phyloP scores from a whole-genome alignment of 2,329 filamentous ascomycete genomes.

The Aspergillus clavatus region DNA sequence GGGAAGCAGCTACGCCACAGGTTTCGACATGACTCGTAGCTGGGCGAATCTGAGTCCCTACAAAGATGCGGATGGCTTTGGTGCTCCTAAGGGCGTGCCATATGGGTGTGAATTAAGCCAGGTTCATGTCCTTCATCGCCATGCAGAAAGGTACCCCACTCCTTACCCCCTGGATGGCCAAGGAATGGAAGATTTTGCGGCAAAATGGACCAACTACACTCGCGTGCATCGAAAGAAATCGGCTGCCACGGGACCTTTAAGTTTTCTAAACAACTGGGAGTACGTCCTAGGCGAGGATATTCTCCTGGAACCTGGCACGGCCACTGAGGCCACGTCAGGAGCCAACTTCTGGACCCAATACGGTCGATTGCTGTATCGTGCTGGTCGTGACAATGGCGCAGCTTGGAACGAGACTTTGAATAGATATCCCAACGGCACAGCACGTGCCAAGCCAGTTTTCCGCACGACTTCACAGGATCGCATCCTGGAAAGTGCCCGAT shows the following conservation, averaged over 20 bases:
- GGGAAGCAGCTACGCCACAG: slow-evolving; percentile 22
- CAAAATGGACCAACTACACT: slow-evolving; percentile 47
- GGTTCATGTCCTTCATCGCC: slow-evolving; percentile 51
- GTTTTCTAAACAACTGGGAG: slow-evolving; percentile 51
- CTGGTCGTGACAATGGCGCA: slow-evolving; percentile 41
- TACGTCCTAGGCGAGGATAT: slow-evolving; percentile 44
- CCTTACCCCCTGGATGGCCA: slow-evolving; percentile 44
- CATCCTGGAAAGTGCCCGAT: slow-evolving; percentile 48
- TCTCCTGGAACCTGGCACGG: slow-evolving; percentile 48
- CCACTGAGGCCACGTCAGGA: slow-evolving; percentile 48
- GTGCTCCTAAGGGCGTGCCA: slow-evolving; percentile 43
- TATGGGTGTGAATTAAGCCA: slow-evolving; percentile 54
- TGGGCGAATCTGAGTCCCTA: slow-evolving; percentile 32
- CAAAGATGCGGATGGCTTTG: slow-evolving; percentile 21
- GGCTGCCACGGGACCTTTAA: slow-evolving; percentile 45
- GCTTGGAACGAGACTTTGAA: slow-evolving; percentile 44
- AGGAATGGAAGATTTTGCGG: slow-evolving; percentile 47
- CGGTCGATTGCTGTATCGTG: slow-evolving; percentile 50
- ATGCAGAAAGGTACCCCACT: slow-evolving; percentile 51
- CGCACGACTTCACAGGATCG: slow-evolving; percentile 52
- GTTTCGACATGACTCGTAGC: slow-evolving; percentile 28
- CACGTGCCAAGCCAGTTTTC: slow-evolving; percentile 47
- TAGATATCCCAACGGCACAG: slow-evolving; percentile 43
- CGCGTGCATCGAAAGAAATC: slow-evolving; percentile 27
- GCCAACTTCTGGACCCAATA: slow-evolving; percentile 53